Base-by-base conservation (phyloP, 73 alveolate species). In the Uronychia binucleata region DNA sequence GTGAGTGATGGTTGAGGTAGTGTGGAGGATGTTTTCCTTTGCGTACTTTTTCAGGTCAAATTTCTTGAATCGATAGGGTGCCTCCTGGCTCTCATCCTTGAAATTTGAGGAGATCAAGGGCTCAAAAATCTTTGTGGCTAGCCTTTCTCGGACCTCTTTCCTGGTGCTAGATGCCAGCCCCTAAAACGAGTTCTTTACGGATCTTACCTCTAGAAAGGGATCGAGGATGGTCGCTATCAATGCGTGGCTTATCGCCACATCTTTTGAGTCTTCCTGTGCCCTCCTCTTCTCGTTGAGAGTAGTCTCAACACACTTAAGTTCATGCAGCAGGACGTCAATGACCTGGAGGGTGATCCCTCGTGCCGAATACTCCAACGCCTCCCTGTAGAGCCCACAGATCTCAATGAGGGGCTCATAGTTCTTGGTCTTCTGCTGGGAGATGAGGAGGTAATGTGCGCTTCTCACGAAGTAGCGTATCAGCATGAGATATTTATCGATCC, bases 401-500 rank as follows among this genome's bases (percentile, higher is more conserved):
- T 46, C 67, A 5, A 46, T 19, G 5, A 46, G 67, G 5, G 67
- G 19, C 67, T 46, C 67, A 11, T 46, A 19, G n/a, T 46, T 46
- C 5, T 11, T 46, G 5, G 5, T 19, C 19, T 46, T 46, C 5
- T 5, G n/a, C 5, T 46, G 5, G 5, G n/a, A 5, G n/a, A 46
- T 11, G 19, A 46, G 67, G 19, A 46, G n/a, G 19, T 46, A 46
- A 19, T 77, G 77, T 1, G 33, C 91, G 34, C 57, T 86, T 26
- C 28, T 29, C 67, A 85, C 14, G 26, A 74, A 32, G 75, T n/a
- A 57, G 5, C 91, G n/a, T 1, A 85, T 31, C 79, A 85, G 58
- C 91, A 85, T 85, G 30, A 85, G 86, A 32, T 77, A 85, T 58
- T 85, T 85, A 58, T 85, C 91, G 25, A 85, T 85, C 1, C 91